phyloP scores from a whole-genome alignment of 2,329 filamentous ascomycete genomes.

The Xylaria sp. region DNA sequence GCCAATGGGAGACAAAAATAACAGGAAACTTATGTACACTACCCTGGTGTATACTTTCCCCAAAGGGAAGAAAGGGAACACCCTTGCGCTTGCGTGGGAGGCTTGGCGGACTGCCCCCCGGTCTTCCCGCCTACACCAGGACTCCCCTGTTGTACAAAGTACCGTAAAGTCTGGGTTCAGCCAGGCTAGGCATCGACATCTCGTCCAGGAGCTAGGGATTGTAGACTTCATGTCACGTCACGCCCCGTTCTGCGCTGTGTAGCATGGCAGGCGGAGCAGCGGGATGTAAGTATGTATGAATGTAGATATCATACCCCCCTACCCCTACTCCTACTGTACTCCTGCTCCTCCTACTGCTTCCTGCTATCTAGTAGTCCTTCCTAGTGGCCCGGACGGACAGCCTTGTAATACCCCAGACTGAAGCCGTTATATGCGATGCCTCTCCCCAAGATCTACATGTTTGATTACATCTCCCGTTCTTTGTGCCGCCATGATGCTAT shows the following conservation, averaged over 20 bases:
- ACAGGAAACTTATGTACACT: conserved; percentile 21
- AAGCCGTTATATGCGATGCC: conserved; percentile 47
- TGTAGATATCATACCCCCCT: conserved; percentile 39
- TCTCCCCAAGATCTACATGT: conserved; percentile 42
- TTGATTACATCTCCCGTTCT: conserved; percentile 45
- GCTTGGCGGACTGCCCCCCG: conserved; percentile 38
- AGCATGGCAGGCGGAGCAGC: conserved; percentile 41
- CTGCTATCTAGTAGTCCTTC: conserved; percentile 27
- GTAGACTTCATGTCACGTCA: conserved; percentile 40
- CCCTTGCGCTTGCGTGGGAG: conserved; percentile 24
- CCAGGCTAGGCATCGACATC: conserved; percentile 36
- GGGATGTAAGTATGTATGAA: conserved; percentile 42
- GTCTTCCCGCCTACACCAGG: conserved; percentile 38
- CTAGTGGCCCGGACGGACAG: conserved; percentile 32
- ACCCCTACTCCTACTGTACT: conserved; percentile 32
- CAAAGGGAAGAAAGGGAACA: conserved; percentile 25
- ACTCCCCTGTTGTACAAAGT: conserved; percentile 32
- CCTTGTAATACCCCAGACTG: conserved; percentile 46
- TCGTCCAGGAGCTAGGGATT: conserved; percentile 23
- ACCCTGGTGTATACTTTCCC: background rate
- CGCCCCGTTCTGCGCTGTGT: conserved; percentile 30
- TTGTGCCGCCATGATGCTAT: conserved; percentile 52
- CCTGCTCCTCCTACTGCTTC: conserved; percentile 22
- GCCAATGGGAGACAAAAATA: conserved; percentile 37
- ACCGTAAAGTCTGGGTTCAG: conserved; percentile 27